phyloP scores from a whole-genome alignment of 306 rosid species.

The Mucuna pruriens region DNA sequence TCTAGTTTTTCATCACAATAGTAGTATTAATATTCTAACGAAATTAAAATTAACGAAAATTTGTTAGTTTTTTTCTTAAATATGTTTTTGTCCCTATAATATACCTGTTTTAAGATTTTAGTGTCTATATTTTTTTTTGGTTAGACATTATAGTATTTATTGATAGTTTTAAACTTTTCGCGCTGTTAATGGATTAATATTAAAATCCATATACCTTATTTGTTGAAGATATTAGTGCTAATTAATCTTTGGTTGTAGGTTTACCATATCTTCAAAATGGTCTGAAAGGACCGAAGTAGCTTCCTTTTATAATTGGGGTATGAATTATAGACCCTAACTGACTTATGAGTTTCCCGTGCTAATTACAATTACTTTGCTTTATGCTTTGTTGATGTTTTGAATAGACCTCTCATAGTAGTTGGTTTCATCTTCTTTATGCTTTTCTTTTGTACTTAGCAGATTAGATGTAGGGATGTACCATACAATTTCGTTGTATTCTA shows the following conservation, averaged over 20 bases:
- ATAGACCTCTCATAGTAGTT: conserved; percentile 16
- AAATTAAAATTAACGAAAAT: not conserved
- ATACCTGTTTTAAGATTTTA: too few relatives aligned
- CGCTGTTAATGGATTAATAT: not conserved
- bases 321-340: conserved; percentile 39
- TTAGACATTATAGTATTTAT: not conserved
- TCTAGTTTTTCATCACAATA: not conserved
- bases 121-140: too few relatives aligned
- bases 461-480: not conserved
- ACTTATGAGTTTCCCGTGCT: conserved; percentile 21
- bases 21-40: not conserved
- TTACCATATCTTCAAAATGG: conserved; percentile 79
- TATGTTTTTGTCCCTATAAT: too few relatives aligned
- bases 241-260: conserved; percentile 60
- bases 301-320: conserved; percentile 93
- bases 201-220: not conserved
- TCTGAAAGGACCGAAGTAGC: conserved; percentile 96
- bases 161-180: not conserved
- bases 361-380: conserved; percentile 4
- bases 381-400: conserved; percentile 14
- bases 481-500: conserved; percentile 21
- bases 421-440: conserved; percentile 19
- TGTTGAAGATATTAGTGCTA: conserved; percentile 39
- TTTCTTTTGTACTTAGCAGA: not conserved
- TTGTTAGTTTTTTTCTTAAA: too few relatives aligned